Base-by-base conservation (phyloP, 495 filamentous ascomycete species). In the Chaetomium tenue region DNA sequence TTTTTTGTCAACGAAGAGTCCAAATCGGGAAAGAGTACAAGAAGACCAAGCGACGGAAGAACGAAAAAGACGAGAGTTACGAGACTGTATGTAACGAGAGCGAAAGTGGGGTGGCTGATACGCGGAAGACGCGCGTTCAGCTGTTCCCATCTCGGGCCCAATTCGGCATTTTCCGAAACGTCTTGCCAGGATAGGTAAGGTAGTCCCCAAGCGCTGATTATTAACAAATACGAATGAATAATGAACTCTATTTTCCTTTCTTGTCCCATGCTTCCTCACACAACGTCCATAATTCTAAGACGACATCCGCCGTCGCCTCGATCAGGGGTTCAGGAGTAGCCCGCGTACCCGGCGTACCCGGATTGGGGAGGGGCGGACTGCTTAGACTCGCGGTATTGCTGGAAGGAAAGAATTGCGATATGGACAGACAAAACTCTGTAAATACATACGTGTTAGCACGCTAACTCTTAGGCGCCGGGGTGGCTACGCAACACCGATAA, bases 361-460 rank as follows among this genome's bases (percentile, higher is more conserved):
- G 28, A 3, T 6, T 30, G 28, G 4, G n/a, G 16, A 37, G 33
- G 9, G 54, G 30, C 54, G 12, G 1, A 23, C 33, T 42, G 16
- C 22, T 46, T 46, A 13, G 44, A 46, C 39, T 18, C 23, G 39
- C 56, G 56, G 39, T 46, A 46, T 40, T 58, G 22, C 12, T 5
- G 28, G 56, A 46, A 25, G 16, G 56, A 11, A 18, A 58, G 22
- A 2, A 46, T 42, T n/a, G 9, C 11, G 13, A 46, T 11, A 46
- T 58, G 56, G n/a, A 58, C 6, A 8, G 39, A 58, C 39, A 58
- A 18, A 20, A 58, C 22, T 28, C 56, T 58, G 33, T 12, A 11
- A 37, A 37, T 40, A 30, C 28, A 30, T 23, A 11, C 56, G 3
- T 25, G 23, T 52, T 26, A 26, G 13, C 50, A 0, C 16, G 28